A percentile compares a stretch with the other conserved stretches of the same genome.
These are phyloP conservation scores for Ceratonia siliqua DNA, from an alignment of 306 rosid species.

Conservation along the genomic window DNA sequence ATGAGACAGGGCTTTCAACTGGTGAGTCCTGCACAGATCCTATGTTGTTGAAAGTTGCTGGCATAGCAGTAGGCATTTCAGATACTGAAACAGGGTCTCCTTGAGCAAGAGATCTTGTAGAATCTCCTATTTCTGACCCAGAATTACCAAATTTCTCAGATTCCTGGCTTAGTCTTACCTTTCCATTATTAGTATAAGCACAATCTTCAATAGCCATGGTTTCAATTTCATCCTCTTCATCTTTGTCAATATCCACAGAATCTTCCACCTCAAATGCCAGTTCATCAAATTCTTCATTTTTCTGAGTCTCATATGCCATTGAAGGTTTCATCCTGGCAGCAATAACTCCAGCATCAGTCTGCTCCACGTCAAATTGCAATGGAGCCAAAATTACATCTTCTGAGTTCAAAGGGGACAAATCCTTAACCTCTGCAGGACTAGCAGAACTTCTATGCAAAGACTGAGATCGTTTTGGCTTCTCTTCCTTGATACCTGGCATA, in stretches of 20 bases:
- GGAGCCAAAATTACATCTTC: constrained; percentile 73
- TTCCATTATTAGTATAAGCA: constrained; percentile 60
- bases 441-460: constrained; percentile 67
- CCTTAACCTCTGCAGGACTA: constrained; percentile 64
- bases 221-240: constrained; percentile 66
- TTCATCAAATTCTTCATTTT: constrained; percentile 66
- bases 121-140: constrained; percentile 76
- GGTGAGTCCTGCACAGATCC: constrained; percentile 88
- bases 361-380: constrained; percentile 69
- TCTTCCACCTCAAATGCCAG: constrained; percentile 66
- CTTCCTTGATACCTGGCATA: constrained; percentile 60
- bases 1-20: constrained; percentile 84
- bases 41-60: constrained; percentile 57
- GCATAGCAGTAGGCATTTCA: constrained; percentile 59
- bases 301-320: constrained; percentile 48
- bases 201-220: constrained; percentile 50
- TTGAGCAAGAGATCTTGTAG: constrained; percentile 69
- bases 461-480: constrained; percentile 63
- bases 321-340: constrained; percentile 67
- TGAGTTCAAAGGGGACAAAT: constrained; percentile 53
- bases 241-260: constrained; percentile 52
- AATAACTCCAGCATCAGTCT: constrained; percentile 53
- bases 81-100: constrained; percentile 65
- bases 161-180: constrained; percentile 63
- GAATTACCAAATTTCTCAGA: constrained; percentile 73